Percentiles rank a stretch among this genome's conserved stretches.
phyloP scores from a whole-genome alignment of 2,329 filamentous ascomycete genomes.

The Colletotrichum lupini region DNA sequence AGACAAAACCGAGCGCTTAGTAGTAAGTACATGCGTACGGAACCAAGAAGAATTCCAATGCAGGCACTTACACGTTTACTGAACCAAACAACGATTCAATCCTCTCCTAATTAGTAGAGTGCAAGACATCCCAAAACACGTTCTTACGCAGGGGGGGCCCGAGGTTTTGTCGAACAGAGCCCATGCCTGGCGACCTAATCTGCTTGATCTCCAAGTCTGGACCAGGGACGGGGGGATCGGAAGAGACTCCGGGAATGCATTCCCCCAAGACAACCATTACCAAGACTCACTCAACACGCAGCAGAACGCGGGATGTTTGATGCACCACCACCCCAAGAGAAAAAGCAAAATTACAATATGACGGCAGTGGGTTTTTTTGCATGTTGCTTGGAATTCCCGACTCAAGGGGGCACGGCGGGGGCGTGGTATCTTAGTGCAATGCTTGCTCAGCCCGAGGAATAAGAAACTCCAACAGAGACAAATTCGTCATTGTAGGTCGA shows the following conservation, averaged over 20 bases:
- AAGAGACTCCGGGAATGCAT: conserved; percentile 11
- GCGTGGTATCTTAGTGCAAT: not conserved
- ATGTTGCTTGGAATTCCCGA: not conserved
- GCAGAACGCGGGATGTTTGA: conserved; percentile 2
- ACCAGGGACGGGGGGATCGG: conserved; percentile 23
- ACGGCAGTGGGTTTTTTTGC: not conserved
- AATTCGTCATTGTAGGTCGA: conserved; percentile 1
- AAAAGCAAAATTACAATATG: not conserved
- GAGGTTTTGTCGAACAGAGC: not conserved
- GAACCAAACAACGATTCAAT: not conserved
- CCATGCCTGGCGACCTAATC: conserved; percentile 17
- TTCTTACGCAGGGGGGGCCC: not conserved
- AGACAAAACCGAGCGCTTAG: not conserved
- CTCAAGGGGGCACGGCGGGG: not conserved
- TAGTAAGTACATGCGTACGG: not conserved
- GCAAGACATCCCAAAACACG: not conserved
- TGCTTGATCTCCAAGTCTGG: conserved; percentile 21
- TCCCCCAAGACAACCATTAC: not conserved
- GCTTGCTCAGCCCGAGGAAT: not conserved
- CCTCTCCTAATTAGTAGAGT: not conserved
- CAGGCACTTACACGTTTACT: not conserved
- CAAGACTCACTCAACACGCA: not conserved
- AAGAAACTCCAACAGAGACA: not conserved
- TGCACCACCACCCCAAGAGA: not conserved
- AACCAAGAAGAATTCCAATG: not conserved